Conservation (phyloP, 2,329 filamentous ascomycete species). For the Colletotrichum brevisporum region DNA sequence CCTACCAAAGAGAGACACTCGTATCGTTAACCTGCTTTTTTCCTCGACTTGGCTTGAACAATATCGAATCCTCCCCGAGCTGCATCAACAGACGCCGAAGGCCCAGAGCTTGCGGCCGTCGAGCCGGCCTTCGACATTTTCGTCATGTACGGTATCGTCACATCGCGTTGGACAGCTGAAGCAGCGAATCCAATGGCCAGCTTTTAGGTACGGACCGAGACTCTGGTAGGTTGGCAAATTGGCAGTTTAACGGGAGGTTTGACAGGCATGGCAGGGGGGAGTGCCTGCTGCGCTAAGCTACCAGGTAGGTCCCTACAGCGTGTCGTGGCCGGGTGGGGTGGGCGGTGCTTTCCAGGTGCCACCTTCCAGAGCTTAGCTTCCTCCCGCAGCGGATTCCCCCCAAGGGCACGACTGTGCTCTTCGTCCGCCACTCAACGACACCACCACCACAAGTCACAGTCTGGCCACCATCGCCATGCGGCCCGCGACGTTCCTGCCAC, state of each 20-base stretch:
- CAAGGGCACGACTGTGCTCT: background rate
- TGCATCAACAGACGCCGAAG: background rate
- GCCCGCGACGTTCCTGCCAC: slow-evolving; percentile 30
- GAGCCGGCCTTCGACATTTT: background rate
- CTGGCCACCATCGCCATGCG: slow-evolving; percentile 29
- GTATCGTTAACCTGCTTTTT: no score
- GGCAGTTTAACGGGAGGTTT: slow-evolving; percentile 9
- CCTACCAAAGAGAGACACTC: no score
- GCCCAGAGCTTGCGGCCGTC: background rate
- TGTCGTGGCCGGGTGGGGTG: background rate
- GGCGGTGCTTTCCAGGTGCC: background rate
- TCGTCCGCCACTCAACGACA: slow-evolving; percentile 11
- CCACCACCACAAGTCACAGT: slow-evolving; percentile 17
- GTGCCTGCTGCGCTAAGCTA: slow-evolving; percentile 21
- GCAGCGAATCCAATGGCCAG: slow-evolving; percentile 9
- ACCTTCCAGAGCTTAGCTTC: slow-evolving; percentile 8
- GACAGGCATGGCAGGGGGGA: slow-evolving; percentile 6
- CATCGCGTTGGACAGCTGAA: slow-evolving; percentile 7
- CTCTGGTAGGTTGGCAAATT: slow-evolving; percentile 4
- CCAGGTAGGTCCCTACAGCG: background rate
- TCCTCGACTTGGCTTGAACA: no score
- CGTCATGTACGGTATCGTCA: background rate
- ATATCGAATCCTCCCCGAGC: no score
- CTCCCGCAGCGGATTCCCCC: slow-evolving; percentile 24
- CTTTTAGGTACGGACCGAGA: slow-evolving; percentile 8